Conservation (phyloP, 768 basidiomycete species). For the Lactifluus rugatus region DNA sequence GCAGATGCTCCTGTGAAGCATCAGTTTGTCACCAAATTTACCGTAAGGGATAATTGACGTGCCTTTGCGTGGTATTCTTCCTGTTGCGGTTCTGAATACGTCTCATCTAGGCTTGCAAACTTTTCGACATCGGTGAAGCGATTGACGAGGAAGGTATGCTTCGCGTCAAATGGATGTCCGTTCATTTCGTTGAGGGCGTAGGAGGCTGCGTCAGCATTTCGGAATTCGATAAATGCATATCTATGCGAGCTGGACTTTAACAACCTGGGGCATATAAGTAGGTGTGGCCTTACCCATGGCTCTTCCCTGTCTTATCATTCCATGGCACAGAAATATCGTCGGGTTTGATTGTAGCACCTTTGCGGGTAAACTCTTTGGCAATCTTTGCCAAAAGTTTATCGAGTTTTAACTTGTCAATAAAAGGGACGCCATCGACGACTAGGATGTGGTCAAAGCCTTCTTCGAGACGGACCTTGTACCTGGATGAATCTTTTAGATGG, state of each 20-base stretch:
- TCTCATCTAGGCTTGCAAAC: slow-evolving; percentile 67
- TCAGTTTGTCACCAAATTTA: neutral
- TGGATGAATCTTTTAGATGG: slow-evolving; percentile 24
- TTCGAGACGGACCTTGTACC: slow-evolving; percentile 78
- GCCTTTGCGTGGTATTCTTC: slow-evolving; percentile 75
- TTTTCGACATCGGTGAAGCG: slow-evolving; percentile 85
- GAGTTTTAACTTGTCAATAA: slow-evolving; percentile 79
- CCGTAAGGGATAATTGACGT: slow-evolving; percentile 16
- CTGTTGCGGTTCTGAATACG: slow-evolving; percentile 61
- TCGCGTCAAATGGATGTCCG: slow-evolving; percentile 78
- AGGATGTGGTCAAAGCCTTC: slow-evolving; percentile 86
- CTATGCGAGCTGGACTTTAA: slow-evolving; percentile 30
- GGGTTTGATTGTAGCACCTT: slow-evolving; percentile 64
- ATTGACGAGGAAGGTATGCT: slow-evolving; percentile 77
- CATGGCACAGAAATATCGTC: slow-evolving; percentile 83
- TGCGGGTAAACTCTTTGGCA: slow-evolving; percentile 73
- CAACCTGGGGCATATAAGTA: neutral
- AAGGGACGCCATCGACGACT: slow-evolving; percentile 85
- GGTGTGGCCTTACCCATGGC: slow-evolving; percentile 69
- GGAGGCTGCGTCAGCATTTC: slow-evolving; percentile 57
- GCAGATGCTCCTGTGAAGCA: slow-evolving; percentile 72
- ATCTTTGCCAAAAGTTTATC: slow-evolving; percentile 76
- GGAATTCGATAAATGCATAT: slow-evolving; percentile 76
- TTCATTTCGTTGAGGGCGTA: slow-evolving; percentile 59
- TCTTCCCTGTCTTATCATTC: slow-evolving; percentile 72